Percentiles rank a stretch among this genome's conserved stretches.
Conservation (phyloP, 106 monocot genomes). For the Triglochin maritima region DNA sequence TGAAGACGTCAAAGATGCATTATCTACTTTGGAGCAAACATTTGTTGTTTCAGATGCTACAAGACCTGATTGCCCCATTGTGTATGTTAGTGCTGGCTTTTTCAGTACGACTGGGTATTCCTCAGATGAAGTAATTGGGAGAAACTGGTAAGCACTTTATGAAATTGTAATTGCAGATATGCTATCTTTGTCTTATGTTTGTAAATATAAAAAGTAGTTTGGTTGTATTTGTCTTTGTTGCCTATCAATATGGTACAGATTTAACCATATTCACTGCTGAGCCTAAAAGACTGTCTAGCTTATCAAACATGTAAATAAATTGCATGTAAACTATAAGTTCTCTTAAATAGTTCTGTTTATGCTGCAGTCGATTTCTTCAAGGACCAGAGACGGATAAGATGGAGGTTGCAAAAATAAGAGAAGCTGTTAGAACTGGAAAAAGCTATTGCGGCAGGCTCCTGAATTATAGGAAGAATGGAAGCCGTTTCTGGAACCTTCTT, state of each 20-base stretch:
- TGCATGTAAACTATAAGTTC: too few relatives aligned
- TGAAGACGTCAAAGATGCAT: conserved; percentile 73
- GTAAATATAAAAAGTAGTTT: too few relatives aligned
- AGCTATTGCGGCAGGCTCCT: conserved; percentile 86
- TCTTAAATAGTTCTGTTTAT: background rate
- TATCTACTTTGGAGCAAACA: conserved; percentile 73
- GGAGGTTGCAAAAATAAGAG: conserved; percentile 74
- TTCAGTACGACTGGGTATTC: conserved; percentile 91
- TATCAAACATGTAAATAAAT: background rate
- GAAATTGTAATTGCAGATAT: too few relatives aligned
- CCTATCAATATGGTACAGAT: background rate
- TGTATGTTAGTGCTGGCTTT: conserved; percentile 87
- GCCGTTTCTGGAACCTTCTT: conserved; percentile 90
- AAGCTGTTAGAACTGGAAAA: conserved; percentile 57
- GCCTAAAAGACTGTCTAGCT: background rate
- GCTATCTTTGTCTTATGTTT: too few relatives aligned
- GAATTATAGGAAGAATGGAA: conserved; percentile 89
- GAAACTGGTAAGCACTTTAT: conserved; percentile 51
- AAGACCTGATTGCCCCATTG: conserved; percentile 75
- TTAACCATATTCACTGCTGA: background rate
- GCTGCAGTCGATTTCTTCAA: conserved; percentile 90
- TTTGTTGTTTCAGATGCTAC: conserved; percentile 96
- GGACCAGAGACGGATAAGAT: conserved; percentile 65
- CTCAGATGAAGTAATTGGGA: conserved; percentile 61
- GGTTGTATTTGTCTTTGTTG: background rate